Percentiles rank a stretch among this genome's conserved stretches.
Conservation (phyloP, 495 filamentous ascomycete species). For the Xylaria palmicola region DNA sequence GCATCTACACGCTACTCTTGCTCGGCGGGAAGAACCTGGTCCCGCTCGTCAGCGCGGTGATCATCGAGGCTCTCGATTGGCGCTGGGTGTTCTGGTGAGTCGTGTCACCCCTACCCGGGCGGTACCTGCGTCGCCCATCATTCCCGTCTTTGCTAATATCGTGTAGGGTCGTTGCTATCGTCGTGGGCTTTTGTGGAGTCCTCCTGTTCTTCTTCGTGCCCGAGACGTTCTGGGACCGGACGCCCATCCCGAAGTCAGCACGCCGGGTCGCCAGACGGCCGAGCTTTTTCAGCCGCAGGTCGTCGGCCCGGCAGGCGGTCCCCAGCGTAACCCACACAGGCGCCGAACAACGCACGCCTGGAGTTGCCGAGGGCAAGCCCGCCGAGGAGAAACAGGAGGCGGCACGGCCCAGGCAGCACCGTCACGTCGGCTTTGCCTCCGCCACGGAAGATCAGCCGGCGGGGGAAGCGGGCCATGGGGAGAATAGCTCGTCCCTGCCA, state of each 20-base stretch:
- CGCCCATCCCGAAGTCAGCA: constrained; percentile 59
- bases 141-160: not conserved
- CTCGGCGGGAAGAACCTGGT: constrained; percentile 92
- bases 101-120: not conserved
- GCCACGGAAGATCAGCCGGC: constrained; percentile 15
- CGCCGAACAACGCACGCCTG: constrained; percentile 10
- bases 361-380: constrained; percentile 2
- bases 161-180: constrained; percentile 75
- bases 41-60: constrained; percentile 81
- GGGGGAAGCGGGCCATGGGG: not conserved
- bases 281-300: constrained; percentile 42
- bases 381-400: constrained; percentile 12
- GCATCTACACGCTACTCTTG: constrained; percentile 90
- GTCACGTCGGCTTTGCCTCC: constrained; percentile 60
- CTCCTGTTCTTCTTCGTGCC: constrained; percentile 89
- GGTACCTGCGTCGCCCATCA: not conserved
- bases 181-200: constrained; percentile 71
- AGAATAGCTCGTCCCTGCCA: not conserved
- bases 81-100: constrained; percentile 89
- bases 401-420: not conserved
- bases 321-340: constrained; percentile 1
- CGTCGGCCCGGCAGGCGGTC: constrained; percentile 29
- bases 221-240: constrained; percentile 95
- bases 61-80: constrained; percentile 78
- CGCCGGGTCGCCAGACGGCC: constrained; percentile 30